These are phyloP conservation scores for Catenaria anguillulae DNA, from an alignment of 371 early-diverging fungal genomes.

Conservation along the genomic window DNA sequence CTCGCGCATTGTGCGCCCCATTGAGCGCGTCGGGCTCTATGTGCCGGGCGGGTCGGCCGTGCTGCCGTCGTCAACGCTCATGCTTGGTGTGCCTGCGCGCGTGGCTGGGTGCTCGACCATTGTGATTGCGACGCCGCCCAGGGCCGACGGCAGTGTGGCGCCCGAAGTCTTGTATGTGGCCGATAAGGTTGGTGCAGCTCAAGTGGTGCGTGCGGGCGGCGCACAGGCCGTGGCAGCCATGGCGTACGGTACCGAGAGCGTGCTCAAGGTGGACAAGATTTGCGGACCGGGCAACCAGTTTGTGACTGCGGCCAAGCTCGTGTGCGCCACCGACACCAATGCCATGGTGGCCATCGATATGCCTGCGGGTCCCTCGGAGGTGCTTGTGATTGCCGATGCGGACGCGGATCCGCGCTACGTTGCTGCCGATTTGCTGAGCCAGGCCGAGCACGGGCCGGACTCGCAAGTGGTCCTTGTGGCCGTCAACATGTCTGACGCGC, in stretches of 20 bases:
- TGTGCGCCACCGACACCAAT: constrained; percentile 77
- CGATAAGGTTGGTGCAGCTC: constrained; percentile 84
- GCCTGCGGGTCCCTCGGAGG: constrained; percentile 96
- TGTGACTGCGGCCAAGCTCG: constrained; percentile 96
- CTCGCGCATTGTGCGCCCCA: constrained; percentile 78
- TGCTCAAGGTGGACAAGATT: constrained; percentile 97
- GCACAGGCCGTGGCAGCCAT: constrained; percentile 97
- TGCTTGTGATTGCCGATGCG: constrained; percentile 84
- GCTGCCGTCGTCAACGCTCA: constrained; percentile 82
- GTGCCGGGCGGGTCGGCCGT: constrained; percentile 97
- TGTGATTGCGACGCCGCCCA: constrained; percentile 91
- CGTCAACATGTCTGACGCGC: constrained; percentile 45
- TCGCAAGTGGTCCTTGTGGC: constrained; percentile 89
- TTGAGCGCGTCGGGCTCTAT: constrained; percentile 90
- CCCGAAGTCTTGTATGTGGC: constrained; percentile 96
- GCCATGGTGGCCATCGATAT: constrained; percentile 92
- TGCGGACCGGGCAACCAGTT: constrained; percentile 98
- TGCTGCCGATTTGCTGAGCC: constrained; percentile 85
- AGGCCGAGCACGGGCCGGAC: constrained; percentile 95
- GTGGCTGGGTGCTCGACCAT: constrained; percentile 92
- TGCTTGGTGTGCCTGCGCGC: constrained; percentile 93
- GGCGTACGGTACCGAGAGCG: constrained; percentile 89
- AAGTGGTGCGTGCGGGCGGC: constrained; percentile 85
- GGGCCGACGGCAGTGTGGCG: constrained; percentile 72
- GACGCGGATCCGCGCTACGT: constrained; percentile 74